Conservation (phyloP, 331 rosid genomes). For the Erythrophleum ivorense region DNA sequence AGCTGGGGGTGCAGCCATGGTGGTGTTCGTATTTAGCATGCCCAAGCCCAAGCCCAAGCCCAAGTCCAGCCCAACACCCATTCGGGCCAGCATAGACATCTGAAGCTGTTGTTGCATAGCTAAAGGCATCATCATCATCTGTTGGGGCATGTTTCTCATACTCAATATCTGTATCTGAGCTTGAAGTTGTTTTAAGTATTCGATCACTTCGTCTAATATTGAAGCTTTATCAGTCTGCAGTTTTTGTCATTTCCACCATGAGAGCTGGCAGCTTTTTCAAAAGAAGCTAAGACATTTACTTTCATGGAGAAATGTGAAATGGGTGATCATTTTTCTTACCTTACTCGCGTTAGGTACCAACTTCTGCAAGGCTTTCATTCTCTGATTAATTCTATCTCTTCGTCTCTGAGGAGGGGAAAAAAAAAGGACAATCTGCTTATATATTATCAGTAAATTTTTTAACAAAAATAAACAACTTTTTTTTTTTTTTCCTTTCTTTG, state of each 20-base stretch:
- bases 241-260: slow-evolving; percentile 21
- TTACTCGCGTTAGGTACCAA: slow-evolving; percentile 82
- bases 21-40: slow-evolving; percentile 40
- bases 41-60: slow-evolving; percentile 37
- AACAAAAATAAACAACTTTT: background rate
- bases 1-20: slow-evolving; percentile 31
- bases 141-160: slow-evolving; percentile 54
- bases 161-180: slow-evolving; percentile 70
- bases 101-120: slow-evolving; percentile 72
- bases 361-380: slow-evolving; percentile 75
- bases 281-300: background rate
- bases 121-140: slow-evolving; percentile 50
- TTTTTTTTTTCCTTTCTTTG: background rate
- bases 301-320: background rate
- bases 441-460: background rate
- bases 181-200: slow-evolving; percentile 73
- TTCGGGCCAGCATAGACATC: slow-evolving; percentile 62
- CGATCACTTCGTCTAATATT: slow-evolving; percentile 78
- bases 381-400: slow-evolving; percentile 77
- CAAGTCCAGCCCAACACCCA: slow-evolving; percentile 42
- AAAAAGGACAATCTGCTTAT: background rate
- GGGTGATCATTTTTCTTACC: slow-evolving; percentile 46
- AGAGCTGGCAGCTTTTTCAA: background rate
- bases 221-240: slow-evolving; percentile 79
- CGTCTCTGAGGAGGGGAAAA: slow-evolving; percentile 50